A percentile compares a stretch with the other conserved stretches of the same genome.
Conservation (phyloP, 139 green algal genomes). For the Volvox africanus region DNA sequence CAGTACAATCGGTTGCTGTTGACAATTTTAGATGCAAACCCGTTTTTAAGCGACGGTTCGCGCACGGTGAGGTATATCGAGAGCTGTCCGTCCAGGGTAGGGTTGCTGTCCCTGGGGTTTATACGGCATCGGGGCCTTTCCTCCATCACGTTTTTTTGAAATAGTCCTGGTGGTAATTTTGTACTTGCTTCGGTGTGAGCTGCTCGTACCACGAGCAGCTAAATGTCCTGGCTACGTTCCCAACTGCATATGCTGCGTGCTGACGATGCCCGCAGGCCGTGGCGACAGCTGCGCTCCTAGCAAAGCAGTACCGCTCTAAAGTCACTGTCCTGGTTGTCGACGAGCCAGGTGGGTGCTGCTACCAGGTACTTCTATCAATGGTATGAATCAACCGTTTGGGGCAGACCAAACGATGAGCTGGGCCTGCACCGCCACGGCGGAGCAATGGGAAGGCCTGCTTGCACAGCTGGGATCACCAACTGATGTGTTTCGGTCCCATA, state of each 20-base stretch:
- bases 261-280: slow-evolving; percentile 58
- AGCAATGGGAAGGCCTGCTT: no score
- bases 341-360: slow-evolving; percentile 41
- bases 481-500: no score
- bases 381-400: no score
- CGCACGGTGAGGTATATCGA: slow-evolving; percentile 49
- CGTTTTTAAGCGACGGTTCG: slow-evolving; percentile 68
- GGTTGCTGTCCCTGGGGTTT: neutral
- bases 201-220: neutral
- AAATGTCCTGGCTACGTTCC: neutral
- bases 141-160: neutral
- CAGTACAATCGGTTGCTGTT: slow-evolving; percentile 70
- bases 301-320: slow-evolving; percentile 44
- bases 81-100: no score
- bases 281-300: slow-evolving; percentile 56
- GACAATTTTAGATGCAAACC: slow-evolving; percentile 72
- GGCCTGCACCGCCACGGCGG: no score
- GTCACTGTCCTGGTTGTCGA: slow-evolving; percentile 80
- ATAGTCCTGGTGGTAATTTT: neutral
- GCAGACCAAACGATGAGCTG: no score
- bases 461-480: no score
- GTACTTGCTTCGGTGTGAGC: no score
- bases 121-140: neutral
- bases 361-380: no score
- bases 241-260: neutral